phyloP scores from a whole-genome alignment of 805 yeast species.

The Ogataea populi-albae region DNA sequence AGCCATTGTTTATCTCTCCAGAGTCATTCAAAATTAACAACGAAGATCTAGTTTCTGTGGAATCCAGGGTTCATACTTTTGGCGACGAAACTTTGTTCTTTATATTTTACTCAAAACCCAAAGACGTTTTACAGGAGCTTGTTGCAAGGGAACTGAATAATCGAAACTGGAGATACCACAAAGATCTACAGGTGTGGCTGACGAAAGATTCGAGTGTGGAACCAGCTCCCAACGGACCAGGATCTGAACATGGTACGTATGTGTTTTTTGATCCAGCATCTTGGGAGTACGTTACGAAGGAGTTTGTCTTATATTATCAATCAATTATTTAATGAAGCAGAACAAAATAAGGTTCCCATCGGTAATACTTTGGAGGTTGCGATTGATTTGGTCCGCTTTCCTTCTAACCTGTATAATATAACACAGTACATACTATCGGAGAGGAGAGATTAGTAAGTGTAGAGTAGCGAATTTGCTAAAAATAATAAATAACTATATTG shows the following conservation, averaged over 20 bases:
- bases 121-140: slow-evolving; percentile 88
- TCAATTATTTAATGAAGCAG: slow-evolving; percentile 28
- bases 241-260: slow-evolving; percentile 87
- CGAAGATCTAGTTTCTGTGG: slow-evolving; percentile 27
- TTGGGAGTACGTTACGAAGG: slow-evolving; percentile 90
- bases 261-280: slow-evolving; percentile 92
- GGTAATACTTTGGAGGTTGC: too few species aligned
- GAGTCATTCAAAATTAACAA: slow-evolving; percentile 39
- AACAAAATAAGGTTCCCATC: too few species aligned
- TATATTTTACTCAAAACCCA: slow-evolving; percentile 89
- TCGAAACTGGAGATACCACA: slow-evolving; percentile 96
- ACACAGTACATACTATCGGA: too few species aligned
- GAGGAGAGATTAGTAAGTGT: too few species aligned
- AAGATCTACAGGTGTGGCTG: slow-evolving; percentile 92
- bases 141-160: slow-evolving; percentile 88
- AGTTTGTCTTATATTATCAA: slow-evolving; percentile 52
- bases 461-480: too few species aligned
- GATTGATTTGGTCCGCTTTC: too few species aligned
- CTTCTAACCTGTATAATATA: too few species aligned
- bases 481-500: too few species aligned
- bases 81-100: slow-evolving; percentile 92
- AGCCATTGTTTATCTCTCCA: slow-evolving; percentile 75
- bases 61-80: slow-evolving; percentile 52
- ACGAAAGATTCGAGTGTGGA: slow-evolving; percentile 91
- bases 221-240: slow-evolving; percentile 77